Percentiles rank a stretch among this genome's conserved stretches.
These are phyloP conservation scores for Neurospora sp. DNA, from an alignment of 495 filamentous ascomycete genomes.

Conservation along the genomic window DNA sequence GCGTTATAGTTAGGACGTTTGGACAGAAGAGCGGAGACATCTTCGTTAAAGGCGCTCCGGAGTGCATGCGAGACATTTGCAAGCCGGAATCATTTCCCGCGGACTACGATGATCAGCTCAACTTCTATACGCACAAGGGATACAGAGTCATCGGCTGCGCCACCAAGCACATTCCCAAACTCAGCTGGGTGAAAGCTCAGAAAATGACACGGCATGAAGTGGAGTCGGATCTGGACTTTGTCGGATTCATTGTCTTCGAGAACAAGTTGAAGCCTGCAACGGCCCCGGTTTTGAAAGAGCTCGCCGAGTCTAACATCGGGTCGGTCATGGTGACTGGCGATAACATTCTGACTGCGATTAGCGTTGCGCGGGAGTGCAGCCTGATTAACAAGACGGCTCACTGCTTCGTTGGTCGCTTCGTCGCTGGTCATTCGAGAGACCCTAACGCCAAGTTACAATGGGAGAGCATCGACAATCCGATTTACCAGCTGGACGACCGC, in stretches of 20 bases:
- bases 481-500: constrained; percentile 61
- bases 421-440: constrained; percentile 60
- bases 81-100: constrained; percentile 69
- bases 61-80: constrained; percentile 93
- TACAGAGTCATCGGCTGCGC: constrained; percentile 98
- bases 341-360: constrained; percentile 95
- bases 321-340: constrained; percentile 97
- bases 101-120: constrained; percentile 81
- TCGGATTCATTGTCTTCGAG: constrained; percentile 97
- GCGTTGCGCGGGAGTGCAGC: constrained; percentile 86
- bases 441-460: constrained; percentile 63
- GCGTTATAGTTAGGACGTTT: constrained; percentile 82
- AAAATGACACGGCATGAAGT: constrained; percentile 82
- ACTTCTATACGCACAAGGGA: constrained; percentile 86
- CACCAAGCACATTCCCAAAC: constrained; percentile 70
- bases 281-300: constrained; percentile 63
- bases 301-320: constrained; percentile 76
- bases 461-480: constrained; percentile 84
- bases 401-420: constrained; percentile 86
- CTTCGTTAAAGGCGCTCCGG: constrained; percentile 94
- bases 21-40: constrained; percentile 67
- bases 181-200: constrained; percentile 88
- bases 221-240: constrained; percentile 71
- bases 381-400: constrained; percentile 70
- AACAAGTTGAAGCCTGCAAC: constrained; percentile 93